These are phyloP conservation scores for Fusarium dimerum DNA, from an alignment of 2,329 filamentous ascomycete species.

Conservation along the genomic window DNA sequence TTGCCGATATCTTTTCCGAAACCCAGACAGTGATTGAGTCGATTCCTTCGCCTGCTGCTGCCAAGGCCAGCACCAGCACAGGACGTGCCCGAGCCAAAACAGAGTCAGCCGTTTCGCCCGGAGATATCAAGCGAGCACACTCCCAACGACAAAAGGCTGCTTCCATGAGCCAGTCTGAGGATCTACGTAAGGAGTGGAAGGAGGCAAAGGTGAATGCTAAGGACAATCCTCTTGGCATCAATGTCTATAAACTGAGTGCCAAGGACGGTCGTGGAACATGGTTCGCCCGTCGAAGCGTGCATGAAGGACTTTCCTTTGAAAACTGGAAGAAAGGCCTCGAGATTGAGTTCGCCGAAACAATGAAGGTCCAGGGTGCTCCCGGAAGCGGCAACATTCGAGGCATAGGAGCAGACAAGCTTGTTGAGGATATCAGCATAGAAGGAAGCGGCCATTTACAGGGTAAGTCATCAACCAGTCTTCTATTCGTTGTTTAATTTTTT, in stretches of 20 bases:
- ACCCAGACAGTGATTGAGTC: constrained; percentile 75
- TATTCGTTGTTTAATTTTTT: too few relatives aligned
- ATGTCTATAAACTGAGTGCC: constrained; percentile 75
- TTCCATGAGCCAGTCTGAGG: constrained; percentile 48
- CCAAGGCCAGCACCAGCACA: constrained; percentile 42
- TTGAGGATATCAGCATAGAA: constrained; percentile 63
- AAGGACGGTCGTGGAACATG: constrained; percentile 84
- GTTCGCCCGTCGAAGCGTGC: constrained; percentile 85
- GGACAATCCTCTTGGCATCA: constrained; percentile 75
- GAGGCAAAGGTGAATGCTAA: constrained; percentile 70
- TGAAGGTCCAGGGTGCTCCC: constrained; percentile 69
- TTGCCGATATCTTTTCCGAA: constrained; percentile 62
- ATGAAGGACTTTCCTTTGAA: constrained; percentile 74
- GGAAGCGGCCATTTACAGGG: constrained; percentile 65
- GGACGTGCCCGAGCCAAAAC: constrained; percentile 57
- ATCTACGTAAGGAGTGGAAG: constrained; percentile 84
- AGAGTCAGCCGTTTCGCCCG: constrained; percentile 52
- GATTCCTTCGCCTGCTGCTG: constrained; percentile 53
- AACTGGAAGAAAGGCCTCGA: constrained; percentile 77
- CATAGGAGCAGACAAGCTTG: constrained; percentile 75
- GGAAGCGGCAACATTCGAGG: constrained; percentile 78
- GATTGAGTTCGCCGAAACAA: constrained; percentile 76
- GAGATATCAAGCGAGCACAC: constrained; percentile 53
- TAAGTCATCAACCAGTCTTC: constrained; percentile 30
- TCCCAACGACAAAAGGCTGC: constrained; percentile 43